Evolutionary conservation across 1,139 yeast species (phyloP).

Genomic region (Meyerozyma athensensis): DNA sequence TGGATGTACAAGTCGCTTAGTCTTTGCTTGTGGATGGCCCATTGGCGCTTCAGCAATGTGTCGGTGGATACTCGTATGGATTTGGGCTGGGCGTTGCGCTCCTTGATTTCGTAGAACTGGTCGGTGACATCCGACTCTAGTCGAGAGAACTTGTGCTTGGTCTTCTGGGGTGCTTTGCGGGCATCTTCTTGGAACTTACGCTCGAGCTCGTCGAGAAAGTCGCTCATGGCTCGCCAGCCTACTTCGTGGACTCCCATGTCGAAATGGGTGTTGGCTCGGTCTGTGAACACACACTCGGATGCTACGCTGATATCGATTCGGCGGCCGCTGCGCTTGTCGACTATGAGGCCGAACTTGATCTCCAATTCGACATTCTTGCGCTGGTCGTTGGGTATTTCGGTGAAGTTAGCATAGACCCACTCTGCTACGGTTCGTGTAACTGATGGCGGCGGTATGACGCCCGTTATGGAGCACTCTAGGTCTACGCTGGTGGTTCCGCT

Average conservation of each 20-base stretch:
- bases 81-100: constrained; percentile 51
- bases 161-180: constrained; percentile 24
- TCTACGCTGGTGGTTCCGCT: constrained; percentile 35
- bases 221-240: constrained; percentile 57
- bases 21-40: constrained; percentile 68
- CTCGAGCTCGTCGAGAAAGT: constrained; percentile 55
- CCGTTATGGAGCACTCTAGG: constrained; percentile 59
- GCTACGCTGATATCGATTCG: constrained; percentile 69
- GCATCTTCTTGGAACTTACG: constrained; percentile 38
- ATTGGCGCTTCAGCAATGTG: constrained; percentile 47
- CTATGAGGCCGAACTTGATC: constrained; percentile 73
- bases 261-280: constrained; percentile 56
- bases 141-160: constrained; percentile 36
- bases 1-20: constrained; percentile 66
- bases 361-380: constrained; percentile 72
- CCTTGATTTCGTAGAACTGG: constrained; percentile 32
- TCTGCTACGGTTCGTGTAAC: constrained; percentile 77
- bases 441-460: constrained; percentile 77
- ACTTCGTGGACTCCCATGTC: constrained; percentile 68
- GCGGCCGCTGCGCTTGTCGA: constrained; percentile 60
- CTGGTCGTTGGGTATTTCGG: constrained; percentile 55
- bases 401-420: constrained; percentile 82
- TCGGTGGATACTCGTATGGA: constrained; percentile 64
- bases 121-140: constrained; percentile 42
- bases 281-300: constrained; percentile 66